Evolutionary conservation across 129 eudicot genomes (phyloP), one percentile per base, ranked within the genome.

Genomic region (Apium graveolens): DNA sequence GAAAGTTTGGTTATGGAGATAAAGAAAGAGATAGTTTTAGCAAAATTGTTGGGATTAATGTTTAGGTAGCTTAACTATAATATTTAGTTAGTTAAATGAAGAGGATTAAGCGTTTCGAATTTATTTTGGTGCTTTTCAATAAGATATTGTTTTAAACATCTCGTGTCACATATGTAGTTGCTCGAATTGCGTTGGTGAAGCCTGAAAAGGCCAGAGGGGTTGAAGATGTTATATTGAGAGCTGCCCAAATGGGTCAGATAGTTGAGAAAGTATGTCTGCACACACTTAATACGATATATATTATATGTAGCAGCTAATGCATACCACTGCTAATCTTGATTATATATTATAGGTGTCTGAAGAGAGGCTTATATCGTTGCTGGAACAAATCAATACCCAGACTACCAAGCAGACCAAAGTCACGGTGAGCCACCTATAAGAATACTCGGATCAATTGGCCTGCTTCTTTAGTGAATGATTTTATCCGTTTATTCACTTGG

Each of bases 161-260:
- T 74, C 34, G 69, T 37, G 29, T 4, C 81, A 31, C 13, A n/a
- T 60, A 57, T 84, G 74, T 73, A 95, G 98, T 95, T 88, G 93
- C 98, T 79, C 92, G 98, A 55, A 95, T 95, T 82, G 98, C 98
- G 5, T 88, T 95, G 79, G 98, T 95, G 77, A 95, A 95, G 86
- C 97, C 97, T 76, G 98, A 95, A 77, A 95, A 95, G 86, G 96
- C 98, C 65, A 93, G 98, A 80, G 97, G 98, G 75, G 98, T 95
- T 76, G 98, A 95, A 84, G 98, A 95, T 84, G 96, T 95, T 74
- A 79, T 95, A 51, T 68, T 95, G 37, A 87, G 98, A 86, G 92
- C 98, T 74, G 98, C 98, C 79, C 97, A 91, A 82, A 83, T 83
- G 91, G 98, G 98, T 68, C 98, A 95, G 84, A 95, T 95, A 55